Evolutionary conservation across 768 basidiomycete genomes (phyloP).

Genomic region (Rhodotorula graminis): DNA sequence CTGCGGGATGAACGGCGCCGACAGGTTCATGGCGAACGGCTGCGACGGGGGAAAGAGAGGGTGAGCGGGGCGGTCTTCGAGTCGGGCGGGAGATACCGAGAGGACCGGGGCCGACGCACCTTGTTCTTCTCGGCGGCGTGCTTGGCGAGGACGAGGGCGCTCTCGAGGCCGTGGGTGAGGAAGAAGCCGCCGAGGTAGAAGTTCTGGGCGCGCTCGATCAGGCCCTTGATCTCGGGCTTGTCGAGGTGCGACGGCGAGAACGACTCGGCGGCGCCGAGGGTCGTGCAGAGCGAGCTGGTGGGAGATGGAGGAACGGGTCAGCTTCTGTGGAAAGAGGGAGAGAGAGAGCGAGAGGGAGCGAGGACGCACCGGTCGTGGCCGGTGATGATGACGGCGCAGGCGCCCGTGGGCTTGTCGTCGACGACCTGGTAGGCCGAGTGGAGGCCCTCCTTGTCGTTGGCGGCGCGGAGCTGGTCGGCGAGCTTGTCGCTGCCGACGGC

Average conservation of each 20-base stretch:
- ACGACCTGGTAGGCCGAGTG: slow-evolving; percentile 82
- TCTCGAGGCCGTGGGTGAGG: slow-evolving; percentile 81
- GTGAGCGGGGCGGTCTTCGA: background rate
- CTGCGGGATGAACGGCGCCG: slow-evolving; percentile 93
- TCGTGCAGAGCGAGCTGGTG: slow-evolving; percentile 81
- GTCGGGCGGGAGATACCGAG: background rate
- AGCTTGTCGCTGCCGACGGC: slow-evolving; percentile 91
- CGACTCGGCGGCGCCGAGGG: slow-evolving; percentile 80
- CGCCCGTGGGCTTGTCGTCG: slow-evolving; percentile 81
- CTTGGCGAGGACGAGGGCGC: slow-evolving; percentile 67
- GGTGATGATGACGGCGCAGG: slow-evolving; percentile 92
- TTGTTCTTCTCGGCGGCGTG: slow-evolving; percentile 71
- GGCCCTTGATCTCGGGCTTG: slow-evolving; percentile 65
- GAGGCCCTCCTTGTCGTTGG: slow-evolving; percentile 88
- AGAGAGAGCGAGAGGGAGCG: background rate
- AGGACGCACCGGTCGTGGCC: slow-evolving; percentile 75
- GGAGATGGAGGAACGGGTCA: background rate
- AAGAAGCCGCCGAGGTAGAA: slow-evolving; percentile 98
- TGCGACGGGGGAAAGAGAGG: slow-evolving; percentile 43
- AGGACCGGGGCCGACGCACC: slow-evolving; percentile 50
- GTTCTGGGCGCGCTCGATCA: slow-evolving; percentile 72
- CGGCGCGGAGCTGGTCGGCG: slow-evolving; percentile 76
- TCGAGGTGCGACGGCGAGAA: slow-evolving; percentile 76
- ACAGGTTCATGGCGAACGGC: slow-evolving; percentile 88
- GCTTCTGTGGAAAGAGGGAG: background rate